These are phyloP conservation scores for Termitomyces bulborhizus DNA, from an alignment of 768 basidiomycete species.

Conservation along the genomic window DNA sequence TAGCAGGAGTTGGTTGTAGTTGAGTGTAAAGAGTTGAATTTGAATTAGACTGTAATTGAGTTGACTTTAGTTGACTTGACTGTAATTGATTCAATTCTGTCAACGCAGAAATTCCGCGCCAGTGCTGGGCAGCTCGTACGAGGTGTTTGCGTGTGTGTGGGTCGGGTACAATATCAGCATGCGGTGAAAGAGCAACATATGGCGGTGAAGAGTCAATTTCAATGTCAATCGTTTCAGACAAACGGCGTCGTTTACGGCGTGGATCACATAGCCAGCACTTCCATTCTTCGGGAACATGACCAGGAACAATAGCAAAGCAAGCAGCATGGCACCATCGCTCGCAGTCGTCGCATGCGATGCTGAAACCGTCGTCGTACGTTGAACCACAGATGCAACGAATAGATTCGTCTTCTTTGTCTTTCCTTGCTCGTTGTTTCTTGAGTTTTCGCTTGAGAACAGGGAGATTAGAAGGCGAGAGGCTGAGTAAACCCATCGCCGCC, in stretches of 20 bases:
- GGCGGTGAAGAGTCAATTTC: slow-evolving; percentile 15
- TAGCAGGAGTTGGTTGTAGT: too few relatives aligned
- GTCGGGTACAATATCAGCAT: slow-evolving; percentile 30
- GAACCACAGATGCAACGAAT: slow-evolving; percentile 68
- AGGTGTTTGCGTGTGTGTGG: slow-evolving; percentile 42
- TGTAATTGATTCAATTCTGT: neutral
- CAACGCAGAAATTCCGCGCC: slow-evolving; percentile 63
- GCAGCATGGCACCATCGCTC: slow-evolving; percentile 73
- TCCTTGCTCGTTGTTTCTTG: slow-evolving; percentile 17
- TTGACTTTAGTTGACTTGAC: too few relatives aligned
- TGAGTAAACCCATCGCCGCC: too few relatives aligned
- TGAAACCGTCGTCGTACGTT: slow-evolving; percentile 69
- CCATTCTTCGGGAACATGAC: slow-evolving; percentile 68
- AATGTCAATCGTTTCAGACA: neutral
- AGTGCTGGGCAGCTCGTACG: slow-evolving; percentile 52
- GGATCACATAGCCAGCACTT: slow-evolving; percentile 67
- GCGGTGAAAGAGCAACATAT: slow-evolving; percentile 18
- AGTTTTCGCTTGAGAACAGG: too few relatives aligned
- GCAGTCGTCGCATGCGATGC: slow-evolving; percentile 75
- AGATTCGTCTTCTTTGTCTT: slow-evolving; percentile 9
- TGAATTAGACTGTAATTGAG: too few relatives aligned
- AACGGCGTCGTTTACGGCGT: neutral
- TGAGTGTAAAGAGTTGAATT: too few relatives aligned
- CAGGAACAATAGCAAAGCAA: slow-evolving; percentile 61
- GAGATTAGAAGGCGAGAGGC: too few relatives aligned